A percentile compares a stretch with the other conserved stretches of the same genome.
Evolutionary conservation across 2,329 filamentous ascomycete genomes (phyloP).

Genomic region (Colletotrichum theobromicola): DNA sequence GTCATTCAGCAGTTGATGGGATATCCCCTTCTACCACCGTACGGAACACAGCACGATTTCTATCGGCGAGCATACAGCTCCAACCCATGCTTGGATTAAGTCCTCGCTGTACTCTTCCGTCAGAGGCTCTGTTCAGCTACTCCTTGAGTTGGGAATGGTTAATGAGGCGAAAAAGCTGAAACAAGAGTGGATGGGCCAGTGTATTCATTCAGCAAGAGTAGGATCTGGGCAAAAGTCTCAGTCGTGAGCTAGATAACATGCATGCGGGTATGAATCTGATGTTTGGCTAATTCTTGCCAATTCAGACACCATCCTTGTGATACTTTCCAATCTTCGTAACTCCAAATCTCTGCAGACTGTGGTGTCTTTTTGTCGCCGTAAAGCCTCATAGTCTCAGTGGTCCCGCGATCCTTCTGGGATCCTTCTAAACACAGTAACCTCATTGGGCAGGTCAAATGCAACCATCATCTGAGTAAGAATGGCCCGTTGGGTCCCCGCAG

Average conservation of each 20-base stretch:
- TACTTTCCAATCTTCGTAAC: not conserved
- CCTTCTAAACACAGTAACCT: not conserved
- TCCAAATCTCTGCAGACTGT: not conserved
- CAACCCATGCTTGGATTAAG: constrained; percentile 37
- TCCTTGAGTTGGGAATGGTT: constrained; percentile 27
- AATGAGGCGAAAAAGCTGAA: constrained; percentile 28
- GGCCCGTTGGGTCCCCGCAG: not conserved
- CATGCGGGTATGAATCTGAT: not conserved
- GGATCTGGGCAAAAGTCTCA: not conserved
- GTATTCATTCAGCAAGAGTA: constrained; percentile 14
- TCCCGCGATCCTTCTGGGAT: not conserved
- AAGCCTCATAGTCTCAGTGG: not conserved
- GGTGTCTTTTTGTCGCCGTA: not conserved
- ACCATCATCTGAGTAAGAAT: not conserved
- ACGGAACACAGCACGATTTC: constrained; percentile 38
- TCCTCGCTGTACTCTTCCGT: constrained; percentile 33
- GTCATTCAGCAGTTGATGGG: too few relatives aligned
- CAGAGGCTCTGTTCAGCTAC: constrained; percentile 32
- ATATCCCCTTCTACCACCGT: constrained; percentile 34
- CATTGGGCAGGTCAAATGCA: not conserved
- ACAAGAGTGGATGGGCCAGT: constrained; percentile 28
- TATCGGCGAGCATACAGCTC: constrained; percentile 38
- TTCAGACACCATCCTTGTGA: too few relatives aligned
- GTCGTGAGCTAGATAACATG: not conserved
- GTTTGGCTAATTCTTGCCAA: not conserved